A percentile compares a stretch with the other conserved stretches of the same genome.
Evolutionary conservation across 257 asterid genomes (phyloP).

Genomic region (Plantago elongata): DNA sequence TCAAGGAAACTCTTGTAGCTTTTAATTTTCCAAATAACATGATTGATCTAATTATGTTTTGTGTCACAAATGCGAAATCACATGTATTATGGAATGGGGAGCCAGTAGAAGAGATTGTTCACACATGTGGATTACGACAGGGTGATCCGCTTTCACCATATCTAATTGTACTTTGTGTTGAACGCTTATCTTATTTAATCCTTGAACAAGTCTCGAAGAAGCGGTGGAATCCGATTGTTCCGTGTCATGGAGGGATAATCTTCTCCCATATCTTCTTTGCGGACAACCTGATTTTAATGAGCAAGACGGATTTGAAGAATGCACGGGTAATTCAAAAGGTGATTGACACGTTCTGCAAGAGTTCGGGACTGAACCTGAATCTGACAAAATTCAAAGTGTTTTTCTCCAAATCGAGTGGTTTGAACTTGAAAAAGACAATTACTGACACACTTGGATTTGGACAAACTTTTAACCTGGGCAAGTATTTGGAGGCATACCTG

Average conservation of each 20-base stretch:
- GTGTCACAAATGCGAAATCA: not conserved
- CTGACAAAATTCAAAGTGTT: not conserved
- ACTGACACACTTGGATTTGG: not conserved
- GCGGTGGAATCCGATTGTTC: not conserved
- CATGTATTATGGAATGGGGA: not conserved
- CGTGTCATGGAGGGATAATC: not conserved
- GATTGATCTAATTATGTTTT: not conserved
- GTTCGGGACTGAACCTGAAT: not conserved
- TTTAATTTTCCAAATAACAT: not conserved
- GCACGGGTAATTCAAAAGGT: not conserved
- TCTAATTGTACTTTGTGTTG: not conserved
- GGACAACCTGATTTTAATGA: not conserved
- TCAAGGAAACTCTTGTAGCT: not conserved
- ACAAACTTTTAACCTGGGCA: not conserved
- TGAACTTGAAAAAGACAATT: not conserved
- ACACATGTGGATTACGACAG: not conserved
- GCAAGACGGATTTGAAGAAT: not conserved
- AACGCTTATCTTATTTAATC: not conserved
- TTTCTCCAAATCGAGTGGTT: not conserved
- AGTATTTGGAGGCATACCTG: not conserved
- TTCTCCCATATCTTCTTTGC: conserved; percentile 6
- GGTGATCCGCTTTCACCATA: not conserved
- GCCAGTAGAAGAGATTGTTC: not conserved
- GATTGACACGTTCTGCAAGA: not conserved
- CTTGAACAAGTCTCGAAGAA: not conserved